Conservation (phyloP, 768 basidiomycete genomes). For the Macrolepiota fuliginosa region DNA sequence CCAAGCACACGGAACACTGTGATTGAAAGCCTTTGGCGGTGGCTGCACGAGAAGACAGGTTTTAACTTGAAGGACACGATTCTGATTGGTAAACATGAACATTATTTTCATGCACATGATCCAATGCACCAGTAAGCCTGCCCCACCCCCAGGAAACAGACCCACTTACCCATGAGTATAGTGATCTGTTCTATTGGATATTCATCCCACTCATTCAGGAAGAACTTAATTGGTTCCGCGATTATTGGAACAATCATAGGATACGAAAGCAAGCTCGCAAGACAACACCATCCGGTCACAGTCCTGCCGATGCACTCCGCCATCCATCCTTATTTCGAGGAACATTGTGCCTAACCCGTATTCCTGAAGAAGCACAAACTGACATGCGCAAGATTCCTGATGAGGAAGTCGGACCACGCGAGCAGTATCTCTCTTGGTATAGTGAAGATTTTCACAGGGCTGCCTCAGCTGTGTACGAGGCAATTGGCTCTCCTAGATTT, state of each 20-base stretch:
- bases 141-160: too few relatives aligned
- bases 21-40: conserved; percentile 29
- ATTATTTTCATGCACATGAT: conserved; percentile 17
- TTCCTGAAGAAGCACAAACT: conserved; percentile 14
- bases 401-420: conserved; percentile 16
- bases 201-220: conserved; percentile 28
- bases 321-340: conserved; percentile 17
- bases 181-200: conserved; percentile 30
- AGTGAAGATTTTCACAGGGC: conserved; percentile 1
- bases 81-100: conserved; percentile 19
- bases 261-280: conserved; percentile 23
- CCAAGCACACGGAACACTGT: conserved; percentile 28
- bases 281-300: conserved; percentile 27
- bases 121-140: conserved; percentile 19
- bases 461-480: neutral
- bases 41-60: conserved; percentile 20
- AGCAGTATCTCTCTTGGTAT: conserved; percentile 11
- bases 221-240: conserved; percentile 24
- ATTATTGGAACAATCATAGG: conserved; percentile 29
- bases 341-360: conserved; percentile 14
- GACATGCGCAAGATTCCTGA: conserved; percentile 11
- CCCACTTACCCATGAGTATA: too few relatives aligned
- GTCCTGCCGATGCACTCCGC: conserved; percentile 20
- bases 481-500: neutral
- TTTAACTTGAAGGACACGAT: conserved; percentile 19